Evolutionary conservation across 2,329 filamentous ascomycete genomes (phyloP), one percentile per base, ranked within the genome.

Genomic region (Penicillium hordei): DNA sequence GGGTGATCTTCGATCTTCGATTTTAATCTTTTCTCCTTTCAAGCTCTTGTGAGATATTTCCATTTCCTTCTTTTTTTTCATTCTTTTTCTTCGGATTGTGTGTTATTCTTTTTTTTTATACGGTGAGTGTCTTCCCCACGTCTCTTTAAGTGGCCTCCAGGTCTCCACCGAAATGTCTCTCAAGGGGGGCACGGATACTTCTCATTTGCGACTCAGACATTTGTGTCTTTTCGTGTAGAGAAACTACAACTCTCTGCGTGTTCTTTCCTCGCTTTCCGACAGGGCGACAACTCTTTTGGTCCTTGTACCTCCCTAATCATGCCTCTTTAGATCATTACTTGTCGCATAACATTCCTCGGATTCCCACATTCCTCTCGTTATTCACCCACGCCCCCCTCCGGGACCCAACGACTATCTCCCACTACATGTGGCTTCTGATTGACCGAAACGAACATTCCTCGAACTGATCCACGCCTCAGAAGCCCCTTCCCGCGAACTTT

Each of bases 151-250:
- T 58, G 57, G 58, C 64, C 33, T 34, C 15, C 33, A 13, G 61
- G 65, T 66, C 70, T 71, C 70, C 70, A 72, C 69, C 57, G 44
- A 63, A 51, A 61, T 56, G 60, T 62, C 61, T 60, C 64, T 64
- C 61, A 68, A 68, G 63, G 65, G 68, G 66, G 65, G 57, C 51
- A 65, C 60, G 57, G 59, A 56, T 61, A 36, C 52, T 56, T 56
- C 49, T 56, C 52, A 57, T 55, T 57, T 45, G 54, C 54, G 27
- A 60, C 43, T 52, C 52, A 45, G 52, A 55, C 52, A 8, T 61
- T 50, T 36, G 59, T 53, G 48, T 45, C 31, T 51, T 33, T 48
- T 25, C 38, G 4, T 53, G 33, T 50, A 48, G 50, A 52, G 21
- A 9, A 36, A 31, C 33, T 57, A 54, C 48, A 52, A 50, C 39